Conservation (phyloP, 345 rosid genomes). For the Boechera stricta region DNA sequence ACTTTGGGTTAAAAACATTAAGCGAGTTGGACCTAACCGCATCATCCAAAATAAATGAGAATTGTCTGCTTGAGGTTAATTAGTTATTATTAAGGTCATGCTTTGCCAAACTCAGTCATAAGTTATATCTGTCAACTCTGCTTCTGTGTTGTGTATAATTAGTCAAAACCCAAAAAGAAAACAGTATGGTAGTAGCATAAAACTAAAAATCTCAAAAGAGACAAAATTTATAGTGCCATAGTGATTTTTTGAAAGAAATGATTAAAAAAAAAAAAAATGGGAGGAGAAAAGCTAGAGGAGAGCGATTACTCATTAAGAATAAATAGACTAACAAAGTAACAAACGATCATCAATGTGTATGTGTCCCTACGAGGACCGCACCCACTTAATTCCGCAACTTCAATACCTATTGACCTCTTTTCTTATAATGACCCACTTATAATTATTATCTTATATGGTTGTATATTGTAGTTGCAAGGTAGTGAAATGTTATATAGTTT, state of each 20-base stretch:
- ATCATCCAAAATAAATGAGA: background rate
- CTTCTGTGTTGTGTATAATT: conserved; percentile 2
- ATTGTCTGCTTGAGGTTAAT: background rate
- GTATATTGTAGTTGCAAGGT: conserved; percentile 31
- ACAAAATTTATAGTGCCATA: background rate
- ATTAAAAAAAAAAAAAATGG: background rate
- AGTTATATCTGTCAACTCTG: conserved; percentile 21
- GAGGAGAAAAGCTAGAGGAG: conserved; percentile 14
- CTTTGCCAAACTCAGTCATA: conserved; percentile 19
- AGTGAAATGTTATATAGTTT: background rate
- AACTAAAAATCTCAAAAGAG: background rate
- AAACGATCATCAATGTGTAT: conserved; percentile 40
- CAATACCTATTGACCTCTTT: conserved; percentile 38
- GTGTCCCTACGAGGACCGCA: conserved; percentile 50
- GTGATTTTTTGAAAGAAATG: conserved; percentile 11
- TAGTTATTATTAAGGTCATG: conserved; percentile 9
- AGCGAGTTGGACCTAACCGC: background rate
- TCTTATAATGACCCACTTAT: conserved; percentile 32
- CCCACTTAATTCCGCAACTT: conserved; percentile 44
- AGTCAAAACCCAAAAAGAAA: background rate
- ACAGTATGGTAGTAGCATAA: background rate
- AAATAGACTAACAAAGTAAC: conserved; percentile 36
- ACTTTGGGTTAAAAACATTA: background rate
- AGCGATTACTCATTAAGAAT: conserved; percentile 23
- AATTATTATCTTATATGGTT: conserved; percentile 26